Base-by-base conservation (phyloP, 1,284 basidiomycete genomes). In the Ustilago cynodontis region DNA sequence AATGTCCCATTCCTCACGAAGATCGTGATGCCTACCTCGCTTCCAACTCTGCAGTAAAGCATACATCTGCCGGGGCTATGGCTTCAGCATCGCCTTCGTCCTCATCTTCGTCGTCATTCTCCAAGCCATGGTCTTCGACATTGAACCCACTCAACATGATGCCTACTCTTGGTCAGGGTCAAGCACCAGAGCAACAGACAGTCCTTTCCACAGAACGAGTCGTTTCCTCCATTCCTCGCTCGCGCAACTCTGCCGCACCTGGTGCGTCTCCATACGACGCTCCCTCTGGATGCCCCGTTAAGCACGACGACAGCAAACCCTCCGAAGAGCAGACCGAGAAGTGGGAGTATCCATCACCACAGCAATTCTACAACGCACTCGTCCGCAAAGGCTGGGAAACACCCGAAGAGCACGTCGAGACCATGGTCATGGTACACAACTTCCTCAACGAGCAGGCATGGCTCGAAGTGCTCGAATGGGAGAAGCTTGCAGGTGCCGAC, bases 261-360 rank as follows among this genome's bases (percentile, higher is more conserved):
- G 80, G 79, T 14, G 83, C 82, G 16, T 80, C 84, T 7, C 81
- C 86, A 5, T 85, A 85, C 63, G 82, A 82, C 31, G 59, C 73
- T 1, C 71, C 79, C 8, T 77, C 75, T 35, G 79, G 81, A 0
- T 86, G 85, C 60, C 84, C 85, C 29, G 84, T 86, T 54, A 73
- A 71, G 37, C 81, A 82, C 67, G 72, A 73, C 26, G 52, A 59
- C 37, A 63, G 58, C 59, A 55, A 50, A 45, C 61, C 57, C 14
- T 57, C 63, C n/a, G 59, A 76, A 61, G 61, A 83, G 22, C 83
- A 72, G 43, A 60, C 86, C 18, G 85, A 84, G 14, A 87, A 87
- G 54, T 99, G 97, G 97, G 95, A 98, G 84, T 99, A 99, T 87
- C 97, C 97, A 1, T 95, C 93, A 6, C 94, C 96, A 2, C 95